Evolutionary conservation across 768 basidiomycete species (phyloP).

Genomic region (Rhodocollybia butyracea): DNA sequence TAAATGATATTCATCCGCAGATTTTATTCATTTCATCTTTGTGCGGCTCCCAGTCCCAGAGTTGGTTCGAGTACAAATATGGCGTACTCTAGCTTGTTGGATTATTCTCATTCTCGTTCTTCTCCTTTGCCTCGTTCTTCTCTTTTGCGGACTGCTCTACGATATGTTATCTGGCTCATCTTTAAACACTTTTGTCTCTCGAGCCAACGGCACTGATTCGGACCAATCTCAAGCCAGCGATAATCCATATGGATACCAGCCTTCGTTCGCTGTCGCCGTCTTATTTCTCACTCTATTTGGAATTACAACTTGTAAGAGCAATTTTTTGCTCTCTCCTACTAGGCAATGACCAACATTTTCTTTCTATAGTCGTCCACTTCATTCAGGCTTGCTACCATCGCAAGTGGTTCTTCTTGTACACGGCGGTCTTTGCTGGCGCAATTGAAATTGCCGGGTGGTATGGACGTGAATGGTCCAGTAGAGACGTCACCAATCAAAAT

Average conservation of each 20-base stretch:
- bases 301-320: conserved; percentile 23
- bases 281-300: conserved; percentile 29
- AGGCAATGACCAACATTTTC: neutral
- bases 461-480: conserved; percentile 30
- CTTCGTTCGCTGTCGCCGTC: conserved; percentile 28
- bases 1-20: no score
- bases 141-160: neutral
- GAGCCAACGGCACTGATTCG: neutral
- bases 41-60: no score
- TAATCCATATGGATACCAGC: conserved; percentile 28
- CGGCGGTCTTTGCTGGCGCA: conserved; percentile 25
- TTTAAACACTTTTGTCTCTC: neutral
- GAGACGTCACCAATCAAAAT: conserved; percentile 15
- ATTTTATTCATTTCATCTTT: no score
- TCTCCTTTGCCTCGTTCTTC: neutral
- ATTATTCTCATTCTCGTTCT: no score
- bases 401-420: conserved; percentile 32
- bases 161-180: neutral
- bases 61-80: no score
- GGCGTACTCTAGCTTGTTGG: no score
- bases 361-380: conserved; percentile 27
- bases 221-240: neutral
- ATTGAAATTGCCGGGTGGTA: conserved; percentile 37
- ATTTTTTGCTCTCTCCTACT: no score
- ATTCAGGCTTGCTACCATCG: conserved; percentile 23